Conservation (phyloP, 805 yeast species). For the Ogataea zsoltii region DNA sequence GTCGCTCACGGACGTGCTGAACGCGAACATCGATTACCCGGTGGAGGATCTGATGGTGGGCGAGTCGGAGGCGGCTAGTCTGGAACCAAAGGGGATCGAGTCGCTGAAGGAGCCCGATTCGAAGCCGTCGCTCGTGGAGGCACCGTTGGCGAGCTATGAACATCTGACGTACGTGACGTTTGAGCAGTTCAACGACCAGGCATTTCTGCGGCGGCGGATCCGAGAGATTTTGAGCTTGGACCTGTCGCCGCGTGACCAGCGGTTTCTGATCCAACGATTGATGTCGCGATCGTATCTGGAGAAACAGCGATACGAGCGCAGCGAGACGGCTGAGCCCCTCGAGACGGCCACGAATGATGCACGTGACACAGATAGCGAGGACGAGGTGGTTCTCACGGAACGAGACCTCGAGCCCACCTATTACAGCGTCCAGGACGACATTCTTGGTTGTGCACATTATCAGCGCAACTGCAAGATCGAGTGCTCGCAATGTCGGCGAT, state of each 20-base stretch:
- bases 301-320: constrained; percentile 34
- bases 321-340: constrained; percentile 16
- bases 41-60: constrained; percentile 42
- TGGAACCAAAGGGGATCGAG: constrained; percentile 23
- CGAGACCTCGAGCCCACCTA: constrained; percentile 51
- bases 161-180: constrained; percentile 32
- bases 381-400: constrained; percentile 44
- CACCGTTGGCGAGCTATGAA: constrained; percentile 22
- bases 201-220: constrained; percentile 47
- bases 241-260: constrained; percentile 44
- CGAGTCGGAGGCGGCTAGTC: constrained; percentile 12
- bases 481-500: constrained; percentile 70
- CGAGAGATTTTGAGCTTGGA: constrained; percentile 44
- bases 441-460: constrained; percentile 81
- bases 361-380: constrained; percentile 23
- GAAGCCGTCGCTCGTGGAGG: constrained; percentile 11
- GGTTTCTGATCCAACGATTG: constrained; percentile 56
- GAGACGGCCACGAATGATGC: constrained; percentile 9
- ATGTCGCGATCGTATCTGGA: constrained; percentile 70
- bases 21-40: constrained; percentile 49
- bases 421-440: constrained; percentile 41
- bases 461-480: constrained; percentile 81
- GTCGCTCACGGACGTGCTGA: constrained; percentile 41
- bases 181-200: constrained; percentile 37
- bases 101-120: constrained; percentile 13